Base-by-base conservation (phyloP, 352 stramenopile genomes). In the Phytophthora lateralis region DNA sequence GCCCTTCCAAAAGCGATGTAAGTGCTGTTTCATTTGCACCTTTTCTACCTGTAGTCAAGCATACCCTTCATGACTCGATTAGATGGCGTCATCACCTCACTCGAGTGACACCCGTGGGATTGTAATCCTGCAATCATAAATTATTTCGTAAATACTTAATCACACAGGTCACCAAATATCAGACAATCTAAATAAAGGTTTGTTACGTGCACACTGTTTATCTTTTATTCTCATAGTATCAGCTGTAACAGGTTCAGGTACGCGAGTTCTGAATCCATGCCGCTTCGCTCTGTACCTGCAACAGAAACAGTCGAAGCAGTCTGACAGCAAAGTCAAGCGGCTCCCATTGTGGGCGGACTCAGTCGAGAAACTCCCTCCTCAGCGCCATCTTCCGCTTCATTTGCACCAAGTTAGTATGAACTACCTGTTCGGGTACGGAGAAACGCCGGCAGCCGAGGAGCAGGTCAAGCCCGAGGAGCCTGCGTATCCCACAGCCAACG, bases 401-500 rank as follows among this genome's bases (percentile, higher is more conserved):
- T 38, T 65, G 4, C 50, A 32, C 8, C 35, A 51, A 57, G 6
- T 8, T 44, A 55, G 48, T 18, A 78, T 78, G 73, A 78, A 78
- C 49, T 76, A 74, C 61, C 50, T 81, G 12, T 78, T 78, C 30
- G 55, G 52, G 9, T 55, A 63, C 27, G 63, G 60, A 61, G 68
- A 73, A 41, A 64, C 53, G 17, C 58, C 55, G 20, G 55, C 64
- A 26, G 57, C 54, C 8, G 71, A 71, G 48, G 67, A 78, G 44
- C 62, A 72, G 24, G 60, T 62, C 6, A 61, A 68, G 35, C 49
- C 57, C 4, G 62, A 75, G 41, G 60, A 65, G 15, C 71, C 63
- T 6, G 56, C 59, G 29, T 93, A 79, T 70, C 61, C 70, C 32
- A 82, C 67, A 4, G 59, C 66, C 38, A 58, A 77, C 51, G 80